Evolutionary conservation across 306 rosid species (phyloP), one percentile per base, ranked within the genome.

Genomic region (Lathyrus tuberosus): DNA sequence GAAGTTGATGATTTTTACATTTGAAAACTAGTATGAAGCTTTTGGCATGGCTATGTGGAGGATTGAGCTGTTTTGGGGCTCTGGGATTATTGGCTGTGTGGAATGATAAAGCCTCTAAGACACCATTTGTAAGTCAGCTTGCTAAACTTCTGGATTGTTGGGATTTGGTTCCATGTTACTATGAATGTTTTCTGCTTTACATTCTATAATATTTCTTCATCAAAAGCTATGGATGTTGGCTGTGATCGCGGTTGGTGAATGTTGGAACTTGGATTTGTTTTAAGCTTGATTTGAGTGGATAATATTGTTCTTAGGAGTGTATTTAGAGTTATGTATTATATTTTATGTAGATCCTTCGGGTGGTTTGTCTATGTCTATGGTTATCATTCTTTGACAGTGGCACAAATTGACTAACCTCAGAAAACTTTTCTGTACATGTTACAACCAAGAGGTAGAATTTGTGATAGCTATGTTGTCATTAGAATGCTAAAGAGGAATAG

Each of bases 11-110:
- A 22, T 26, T 51, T 44, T 69, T 35, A 69, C 31, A 2, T 51
- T 24, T 18, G 28, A 53, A 40, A 28, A 69, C 6, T 77, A 91
- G 97, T 94, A 91, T 72, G 96, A 91, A 81, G 99, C 99, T n/a
- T 67, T 83, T 94, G 85, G 96, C 87, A 5, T 94, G 99, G 99
- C 84, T 94, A 5, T 87, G 96, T 72, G 99, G 96, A 48, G 95
- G 97, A 17, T 83, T 94, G 75, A 47, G 99, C 7, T 91, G 54
- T 71, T 91, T 91, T 14, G 96, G 85, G 1, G 49, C 81, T 24
- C 52, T 94, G 48, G 99, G 97, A 54, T 59, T 94, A 35, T 60
- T 86, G 80, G 97, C 96, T 8, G 91, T 84, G 70, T 94, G 91
- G 95, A 87, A 88, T 64, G 97, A 91, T 64, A 94, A 94, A 78